These are phyloP conservation scores for Sequoiadendron giganteum DNA, from an alignment of 75 land plant species.

Conservation along the genomic window DNA sequence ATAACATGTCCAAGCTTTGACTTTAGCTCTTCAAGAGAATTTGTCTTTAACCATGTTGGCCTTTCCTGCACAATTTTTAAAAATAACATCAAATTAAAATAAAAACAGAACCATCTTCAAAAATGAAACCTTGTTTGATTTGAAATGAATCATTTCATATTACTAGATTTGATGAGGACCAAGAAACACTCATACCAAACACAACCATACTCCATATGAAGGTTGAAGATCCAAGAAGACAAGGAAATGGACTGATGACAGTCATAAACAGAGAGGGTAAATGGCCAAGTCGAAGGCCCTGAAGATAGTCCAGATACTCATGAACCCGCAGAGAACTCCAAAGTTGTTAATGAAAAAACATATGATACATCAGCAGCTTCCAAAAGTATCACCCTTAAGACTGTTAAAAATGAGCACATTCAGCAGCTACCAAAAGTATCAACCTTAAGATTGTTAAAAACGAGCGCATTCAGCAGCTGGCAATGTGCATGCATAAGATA, in stretches of 20 bases:
- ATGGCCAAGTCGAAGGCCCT: background rate
- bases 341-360: background rate
- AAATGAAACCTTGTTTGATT: background rate
- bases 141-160: background rate
- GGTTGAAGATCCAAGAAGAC: background rate
- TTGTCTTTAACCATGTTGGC: conserved; percentile 76
- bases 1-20: conserved; percentile 93
- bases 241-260: too few relatives aligned
- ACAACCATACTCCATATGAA: background rate
- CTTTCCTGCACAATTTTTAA: conserved; percentile 47
- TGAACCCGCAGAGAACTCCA: background rate
- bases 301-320: background rate
- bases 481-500: background rate
- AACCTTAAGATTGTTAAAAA: background rate
- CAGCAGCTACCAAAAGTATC: background rate
- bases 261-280: background rate
- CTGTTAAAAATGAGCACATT: background rate
- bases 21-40: conserved; percentile 77
- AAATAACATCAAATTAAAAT: background rate
- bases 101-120: background rate
- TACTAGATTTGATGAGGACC: background rate
- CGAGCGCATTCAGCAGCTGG: background rate
- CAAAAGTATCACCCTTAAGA: background rate
- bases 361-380: background rate
- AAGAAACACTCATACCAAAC: background rate